Base-by-base conservation (phyloP, 768 basidiomycete species). In the Hydnomerulius pinastri region DNA sequence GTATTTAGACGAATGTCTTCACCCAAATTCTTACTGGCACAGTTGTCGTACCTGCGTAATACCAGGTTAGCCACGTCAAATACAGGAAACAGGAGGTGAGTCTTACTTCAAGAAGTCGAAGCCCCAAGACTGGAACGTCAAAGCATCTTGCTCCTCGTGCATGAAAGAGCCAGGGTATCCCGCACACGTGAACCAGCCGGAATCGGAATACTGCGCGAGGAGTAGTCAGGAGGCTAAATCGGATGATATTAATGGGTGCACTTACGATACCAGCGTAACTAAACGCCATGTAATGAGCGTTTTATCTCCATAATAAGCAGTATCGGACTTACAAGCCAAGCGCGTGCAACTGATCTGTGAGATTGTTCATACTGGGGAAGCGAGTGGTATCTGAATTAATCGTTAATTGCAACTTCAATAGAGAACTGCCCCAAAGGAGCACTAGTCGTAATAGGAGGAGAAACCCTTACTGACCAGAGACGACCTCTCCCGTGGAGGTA, bases 111-210 rank as follows among this genome's bases (percentile, higher is more conserved):
- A 67, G 51, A 77, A 72, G 59, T 86, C 82, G 50, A 85, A 84
- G 1, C 81, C 82, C 84, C 84, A 86, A 38, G 62, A 60, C 45
- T 77, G 75, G 69, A 86, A 86, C 3, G 76, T 71, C 56, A 78
- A 71, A 28, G 74, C 76, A 65, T 86, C 84, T 72, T 78, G 74
- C 20, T 72, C 77, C 59, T 86, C 84, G 54, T 86, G 78, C 61
- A 73, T 70, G 65, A 71, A 86, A 4, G 83, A 85, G 32, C 83
- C 84, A 2, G 84, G 83, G 58, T 80, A 85, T 12, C 75, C 58
- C 23, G 73, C 71, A 54, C 84, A 86, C 5, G 84, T 86, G 56
- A 77, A 81, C 83, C 83, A 85, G 13, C 84, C 84, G 0, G 84
- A 80, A 63, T 85, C 82, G 51, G 82, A 79, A 51, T 86, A 86